Base-by-base conservation (phyloP, 345 rosid genomes). In the Lepidium africanum region DNA sequence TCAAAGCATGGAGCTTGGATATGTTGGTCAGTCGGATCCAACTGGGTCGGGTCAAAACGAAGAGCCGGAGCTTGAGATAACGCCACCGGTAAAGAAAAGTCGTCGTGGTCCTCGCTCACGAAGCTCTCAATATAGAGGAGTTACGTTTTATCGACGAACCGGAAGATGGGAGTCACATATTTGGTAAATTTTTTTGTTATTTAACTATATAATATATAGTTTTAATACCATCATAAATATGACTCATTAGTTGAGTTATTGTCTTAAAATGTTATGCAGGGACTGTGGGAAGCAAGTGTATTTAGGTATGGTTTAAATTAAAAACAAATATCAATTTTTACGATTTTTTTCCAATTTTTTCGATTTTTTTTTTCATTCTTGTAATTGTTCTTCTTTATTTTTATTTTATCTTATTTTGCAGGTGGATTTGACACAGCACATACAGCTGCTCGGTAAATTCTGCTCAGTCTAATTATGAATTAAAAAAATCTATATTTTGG, bases 351-450 rank as follows among this genome's bases (percentile, higher is more conserved):
- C 59, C 46, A 61, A 41, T 43, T 73, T 69, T 63, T 63, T 6
- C 2, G 14, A 2, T 5, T 4, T 9, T 25, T 15, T 51, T 36
- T 7, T 59, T 69, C 64, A 27, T n/a, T 19, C 35, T 37, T 67
- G 37, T 55, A 41, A 67, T 21, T 21, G 2, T 21, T 21, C 23
- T 21, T 21, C 2, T 21, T 21, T 21, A 21, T 21, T 21, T 21
- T 21, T 21, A 1, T 2, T 21, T 21, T 21, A 21, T 21, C 21
- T 23, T 52, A 35, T 25, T 27, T 27, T 33, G 62, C 71, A 94
- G 99, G 99, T 82, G 99, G 99, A 79, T 94, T 94, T 73, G 99
- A 94, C 90, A 91, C 99, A 11, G 96, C 99, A 77, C 97, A 86
- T 83, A 90, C 96, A 54, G 99, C 99, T 78, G 99, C 99, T 69